Conservation (phyloP, 805 yeast species). For the Teunomyces stri region DNA sequence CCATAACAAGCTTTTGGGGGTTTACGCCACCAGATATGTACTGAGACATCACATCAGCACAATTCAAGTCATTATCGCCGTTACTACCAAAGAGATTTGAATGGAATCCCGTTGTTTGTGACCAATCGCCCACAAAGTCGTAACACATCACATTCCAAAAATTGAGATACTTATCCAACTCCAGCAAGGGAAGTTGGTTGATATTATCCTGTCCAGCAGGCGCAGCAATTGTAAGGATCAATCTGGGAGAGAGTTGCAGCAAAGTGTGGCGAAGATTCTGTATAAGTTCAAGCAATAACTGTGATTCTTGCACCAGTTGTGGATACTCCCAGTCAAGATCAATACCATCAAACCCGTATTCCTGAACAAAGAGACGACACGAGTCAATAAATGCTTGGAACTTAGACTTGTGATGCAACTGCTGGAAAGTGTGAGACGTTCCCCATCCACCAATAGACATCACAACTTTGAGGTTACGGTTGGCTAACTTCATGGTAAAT, state of each 20-base stretch:
- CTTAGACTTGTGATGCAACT: constrained; percentile 21
- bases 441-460: constrained; percentile 88
- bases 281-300: constrained; percentile 43
- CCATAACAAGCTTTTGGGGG: constrained; percentile 60
- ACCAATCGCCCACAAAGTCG: constrained; percentile 81
- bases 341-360: constrained; percentile 79
- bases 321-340: constrained; percentile 98
- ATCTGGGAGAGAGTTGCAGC: constrained; percentile 24
- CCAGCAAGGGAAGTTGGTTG: constrained; percentile 39
- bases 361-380: constrained; percentile 44
- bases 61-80: constrained; percentile 44
- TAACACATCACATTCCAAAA: constrained; percentile 91
- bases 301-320: constrained; percentile 42
- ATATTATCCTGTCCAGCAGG: constrained; percentile 61
- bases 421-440: constrained; percentile 40
- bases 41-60: constrained; percentile 45
- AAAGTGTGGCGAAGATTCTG: constrained; percentile 38
- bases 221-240: constrained; percentile 67
- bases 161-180: constrained; percentile 58
- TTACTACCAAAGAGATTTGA: constrained; percentile 55
- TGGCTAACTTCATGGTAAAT: constrained; percentile 40
- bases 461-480: constrained; percentile 48
- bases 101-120: constrained; percentile 58
- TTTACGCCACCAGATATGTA: constrained; percentile 44
- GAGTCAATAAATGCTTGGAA: constrained; percentile 49